These are phyloP conservation scores for Pestalotiopsis sp. DNA, from an alignment of 2,329 filamentous ascomycete species.

Conservation along the genomic window DNA sequence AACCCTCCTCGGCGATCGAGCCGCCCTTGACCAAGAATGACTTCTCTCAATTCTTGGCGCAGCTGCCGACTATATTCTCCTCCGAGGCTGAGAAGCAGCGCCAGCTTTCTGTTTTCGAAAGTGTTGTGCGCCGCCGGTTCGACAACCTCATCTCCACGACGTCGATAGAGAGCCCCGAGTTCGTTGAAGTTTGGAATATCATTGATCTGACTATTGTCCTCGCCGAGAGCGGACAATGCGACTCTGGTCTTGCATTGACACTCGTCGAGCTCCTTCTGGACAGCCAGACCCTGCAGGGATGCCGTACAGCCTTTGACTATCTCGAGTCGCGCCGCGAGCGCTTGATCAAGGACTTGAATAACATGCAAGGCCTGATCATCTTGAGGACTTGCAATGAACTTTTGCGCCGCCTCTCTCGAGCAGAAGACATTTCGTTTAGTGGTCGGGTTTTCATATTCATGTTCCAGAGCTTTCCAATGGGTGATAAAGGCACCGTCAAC, in stretches of 20 bases:
- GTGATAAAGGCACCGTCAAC: conserved; percentile 97
- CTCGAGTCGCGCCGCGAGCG: conserved; percentile 90
- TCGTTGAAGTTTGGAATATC: conserved; percentile 88
- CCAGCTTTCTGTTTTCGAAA: conserved; percentile 76
- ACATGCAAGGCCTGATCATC: conserved; percentile 84
- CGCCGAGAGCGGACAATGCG: conserved; percentile 77
- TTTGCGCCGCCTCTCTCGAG: conserved; percentile 87
- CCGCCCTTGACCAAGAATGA: conserved; percentile 74
- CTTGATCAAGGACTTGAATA: conserved; percentile 79
- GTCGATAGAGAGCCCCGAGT: conserved; percentile 74
- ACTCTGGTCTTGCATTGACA: conserved; percentile 83
- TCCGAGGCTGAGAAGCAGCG: conserved; percentile 45
- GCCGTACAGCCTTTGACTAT: conserved; percentile 89
- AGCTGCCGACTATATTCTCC: conserved; percentile 43
- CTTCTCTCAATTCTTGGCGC: conserved; percentile 51
- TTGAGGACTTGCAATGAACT: conserved; percentile 95
- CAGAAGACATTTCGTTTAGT: conserved; percentile 96
- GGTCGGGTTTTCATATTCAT: conserved; percentile 97
- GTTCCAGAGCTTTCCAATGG: conserved; percentile 92
- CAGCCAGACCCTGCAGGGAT: conserved; percentile 91
- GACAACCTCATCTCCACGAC: conserved; percentile 74
- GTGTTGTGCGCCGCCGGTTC: conserved; percentile 79
- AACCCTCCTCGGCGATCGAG: conserved; percentile 65
- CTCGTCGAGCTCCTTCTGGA: conserved; percentile 94
- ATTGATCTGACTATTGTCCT: conserved; percentile 89